Percentiles rank a stretch among this genome's conserved stretches.
Evolutionary conservation across 176 grass and related monocot species (phyloP).

Genomic region (Ananas comosus): DNA sequence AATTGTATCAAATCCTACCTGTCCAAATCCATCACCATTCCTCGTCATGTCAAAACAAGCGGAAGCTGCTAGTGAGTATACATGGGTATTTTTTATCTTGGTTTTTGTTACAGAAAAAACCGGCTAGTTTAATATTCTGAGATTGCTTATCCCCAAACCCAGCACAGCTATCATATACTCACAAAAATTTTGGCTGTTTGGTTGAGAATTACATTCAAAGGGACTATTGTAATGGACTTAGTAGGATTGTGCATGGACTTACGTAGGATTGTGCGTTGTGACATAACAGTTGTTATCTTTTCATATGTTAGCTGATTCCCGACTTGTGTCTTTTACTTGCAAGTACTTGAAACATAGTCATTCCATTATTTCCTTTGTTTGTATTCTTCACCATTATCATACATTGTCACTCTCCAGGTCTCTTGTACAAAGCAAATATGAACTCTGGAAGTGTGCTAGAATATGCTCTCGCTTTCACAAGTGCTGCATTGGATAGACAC

Average conservation of each 20-base stretch:
- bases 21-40: constrained; percentile 83
- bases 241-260: no score
- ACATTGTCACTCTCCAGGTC: constrained; percentile 31
- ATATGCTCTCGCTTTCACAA: constrained; percentile 97
- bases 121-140: no score
- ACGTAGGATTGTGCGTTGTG: no score
- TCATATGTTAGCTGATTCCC: no score
- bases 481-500: constrained; percentile 90
- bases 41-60: constrained; percentile 97
- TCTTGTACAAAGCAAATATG: constrained; percentile 79
- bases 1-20: constrained; percentile 62
- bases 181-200: no score
- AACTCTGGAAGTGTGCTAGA: constrained; percentile 83
- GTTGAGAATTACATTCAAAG: no score
- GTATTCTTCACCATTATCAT: not conserved
- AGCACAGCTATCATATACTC: no score
- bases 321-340: not conserved
- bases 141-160: no score
- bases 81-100: not conserved
- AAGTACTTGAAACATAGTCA: not conserved
- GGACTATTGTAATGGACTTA: no score
- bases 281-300: not conserved
- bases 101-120: no score
- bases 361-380: not conserved
- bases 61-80: constrained; percentile 92